Evolutionary conservation across 2,329 filamentous ascomycete genomes (phyloP).

Genomic region (Knoxdaviesia proteae): DNA sequence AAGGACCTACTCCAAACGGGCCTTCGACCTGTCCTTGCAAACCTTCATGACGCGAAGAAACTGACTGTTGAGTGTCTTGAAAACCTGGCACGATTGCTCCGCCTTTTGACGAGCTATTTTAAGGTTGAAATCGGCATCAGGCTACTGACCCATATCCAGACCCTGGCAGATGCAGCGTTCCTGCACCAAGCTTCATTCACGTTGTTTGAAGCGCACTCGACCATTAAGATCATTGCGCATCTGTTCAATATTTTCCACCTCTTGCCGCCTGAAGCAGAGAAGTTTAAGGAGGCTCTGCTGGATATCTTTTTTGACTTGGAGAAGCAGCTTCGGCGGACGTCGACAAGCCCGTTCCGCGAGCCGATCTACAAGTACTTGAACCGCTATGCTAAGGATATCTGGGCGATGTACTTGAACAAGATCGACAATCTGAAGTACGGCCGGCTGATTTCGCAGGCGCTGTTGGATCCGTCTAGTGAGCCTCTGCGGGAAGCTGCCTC

Average conservation of each 20-base stretch:
- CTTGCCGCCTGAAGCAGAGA: slow-evolving; percentile 72
- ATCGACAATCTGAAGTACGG: slow-evolving; percentile 75
- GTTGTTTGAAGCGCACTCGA: slow-evolving; percentile 75
- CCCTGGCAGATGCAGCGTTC: slow-evolving; percentile 59
- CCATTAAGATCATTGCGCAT: slow-evolving; percentile 86
- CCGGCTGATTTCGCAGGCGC: slow-evolving; percentile 72
- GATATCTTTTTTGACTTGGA: slow-evolving; percentile 82
- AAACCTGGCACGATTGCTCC: slow-evolving; percentile 72
- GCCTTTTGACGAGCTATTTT: slow-evolving; percentile 91
- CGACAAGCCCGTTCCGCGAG: slow-evolving; percentile 75
- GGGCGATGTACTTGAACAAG: slow-evolving; percentile 57
- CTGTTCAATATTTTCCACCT: slow-evolving; percentile 96
- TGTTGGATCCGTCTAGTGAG: slow-evolving; percentile 54
- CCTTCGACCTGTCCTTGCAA: slow-evolving; percentile 84
- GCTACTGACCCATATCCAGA: slow-evolving; percentile 82
- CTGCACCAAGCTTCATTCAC: slow-evolving; percentile 87
- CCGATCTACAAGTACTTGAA: slow-evolving; percentile 88
- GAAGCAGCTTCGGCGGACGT: slow-evolving; percentile 62
- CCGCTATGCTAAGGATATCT: slow-evolving; percentile 75
- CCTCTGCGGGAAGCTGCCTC: slow-evolving; percentile 56
- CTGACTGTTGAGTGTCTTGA: slow-evolving; percentile 77
- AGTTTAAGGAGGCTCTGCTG: slow-evolving; percentile 78
- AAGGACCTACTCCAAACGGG: slow-evolving; percentile 92
- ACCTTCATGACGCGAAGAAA: slow-evolving; percentile 81
- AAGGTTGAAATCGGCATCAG: slow-evolving; percentile 93